Conservation (phyloP, 371 early-diverging fungal species). For the Neoconidiobolus thromboides region DNA sequence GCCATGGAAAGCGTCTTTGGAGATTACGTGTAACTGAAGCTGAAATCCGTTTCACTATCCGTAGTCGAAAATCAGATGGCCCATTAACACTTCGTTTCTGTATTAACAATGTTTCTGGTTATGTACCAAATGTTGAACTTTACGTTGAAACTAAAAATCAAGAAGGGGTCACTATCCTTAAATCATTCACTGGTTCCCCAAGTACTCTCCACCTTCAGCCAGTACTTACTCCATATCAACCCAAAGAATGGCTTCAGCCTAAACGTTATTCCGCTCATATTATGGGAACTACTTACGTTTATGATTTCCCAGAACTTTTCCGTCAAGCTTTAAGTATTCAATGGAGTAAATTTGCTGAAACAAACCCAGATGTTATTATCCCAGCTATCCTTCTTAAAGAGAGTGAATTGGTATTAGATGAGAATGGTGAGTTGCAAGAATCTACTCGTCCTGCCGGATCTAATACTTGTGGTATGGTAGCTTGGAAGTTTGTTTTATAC, state of each 20-base stretch:
- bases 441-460: conserved; percentile 69
- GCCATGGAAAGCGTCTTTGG: conserved; percentile 89
- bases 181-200: conserved; percentile 47
- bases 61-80: conserved; percentile 27
- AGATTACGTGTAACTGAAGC: conserved; percentile 83
- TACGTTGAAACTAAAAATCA: conserved; percentile 74
- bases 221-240: conserved; percentile 65
- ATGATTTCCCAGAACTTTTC: conserved; percentile 95
- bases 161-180: conserved; percentile 48
- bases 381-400: conserved; percentile 56
- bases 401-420: conserved; percentile 76
- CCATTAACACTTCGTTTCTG: conserved; percentile 79
- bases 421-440: conserved; percentile 53
- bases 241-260: conserved; percentile 91
- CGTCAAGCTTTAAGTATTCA: conserved; percentile 50
- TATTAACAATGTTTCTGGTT: conserved; percentile 79
- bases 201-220: conserved; percentile 74
- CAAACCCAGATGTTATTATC: conserved; percentile 26
- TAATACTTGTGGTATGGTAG: conserved; percentile 93
- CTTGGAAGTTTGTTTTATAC: conserved; percentile 71
- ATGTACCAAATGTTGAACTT: conserved; percentile 71
- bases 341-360: conserved; percentile 48
- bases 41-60: conserved; percentile 83
- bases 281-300: conserved; percentile 95
- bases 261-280: conserved; percentile 93